Percentiles rank a stretch among this genome's conserved stretches.
Conservation (phyloP, 2,329 filamentous ascomycete genomes). For the Dothideomycetes sp. region DNA sequence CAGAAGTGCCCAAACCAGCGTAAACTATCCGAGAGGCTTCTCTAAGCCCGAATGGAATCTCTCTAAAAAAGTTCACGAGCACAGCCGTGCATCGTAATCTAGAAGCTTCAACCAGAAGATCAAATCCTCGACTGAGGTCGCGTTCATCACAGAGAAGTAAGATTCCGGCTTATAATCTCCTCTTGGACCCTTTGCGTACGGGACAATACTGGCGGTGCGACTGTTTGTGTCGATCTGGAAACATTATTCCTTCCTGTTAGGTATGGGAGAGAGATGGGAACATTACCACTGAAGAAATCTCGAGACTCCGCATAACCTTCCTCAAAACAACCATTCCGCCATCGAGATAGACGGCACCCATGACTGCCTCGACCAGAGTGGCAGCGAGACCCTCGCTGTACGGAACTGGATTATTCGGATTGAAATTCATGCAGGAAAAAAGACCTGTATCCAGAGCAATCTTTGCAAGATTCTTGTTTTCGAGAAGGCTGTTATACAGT, state of each 20-base stretch:
- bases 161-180: not conserved
- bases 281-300: not conserved
- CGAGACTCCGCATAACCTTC: not conserved
- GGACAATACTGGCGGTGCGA: not conserved
- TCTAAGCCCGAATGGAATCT: not conserved
- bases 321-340: not conserved
- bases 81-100: not conserved
- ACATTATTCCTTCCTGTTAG: no score
- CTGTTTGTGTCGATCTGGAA: not conserved
- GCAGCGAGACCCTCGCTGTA: not conserved
- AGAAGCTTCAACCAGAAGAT: no score
- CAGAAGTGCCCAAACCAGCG: not conserved
- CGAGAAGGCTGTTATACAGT: not conserved
- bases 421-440: not conserved
- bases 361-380: not conserved
- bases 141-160: no score
- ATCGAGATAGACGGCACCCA: not conserved
- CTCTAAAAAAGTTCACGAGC: not conserved
- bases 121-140: no score
- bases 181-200: not conserved
- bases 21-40: no score
- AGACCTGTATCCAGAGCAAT: not conserved
- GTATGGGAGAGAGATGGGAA: not conserved
- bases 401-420: not conserved
- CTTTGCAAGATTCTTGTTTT: constrained; percentile 1